Evolutionary conservation across 805 yeast species (phyloP), one percentile per base, ranked within the genome.

Genomic region (Wickerhamomyces sydowiorum): DNA sequence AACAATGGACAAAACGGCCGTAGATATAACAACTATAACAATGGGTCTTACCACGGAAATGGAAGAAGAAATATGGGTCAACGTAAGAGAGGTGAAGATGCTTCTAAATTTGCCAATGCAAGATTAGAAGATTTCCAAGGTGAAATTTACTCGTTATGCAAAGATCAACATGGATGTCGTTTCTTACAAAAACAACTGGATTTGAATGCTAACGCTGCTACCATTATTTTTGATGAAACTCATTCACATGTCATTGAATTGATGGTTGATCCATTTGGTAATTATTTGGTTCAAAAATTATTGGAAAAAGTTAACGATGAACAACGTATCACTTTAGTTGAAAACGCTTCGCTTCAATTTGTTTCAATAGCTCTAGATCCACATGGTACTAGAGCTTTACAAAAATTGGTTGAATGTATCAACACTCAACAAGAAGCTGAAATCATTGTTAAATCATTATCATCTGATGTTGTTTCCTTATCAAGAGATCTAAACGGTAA

Each of bases 211-310:
- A 66, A 71, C 38, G 86, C 85, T 13, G 83, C 90, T 8, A 74
- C 83, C 24, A 67, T 80, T 57, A 86, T 93, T 37, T 90, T 88
- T 64, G 78, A 78, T 43, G 96, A 93, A 60, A 85, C 88, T 35
- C 76, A 79, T 50, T 67, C 75, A 29, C 82, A 86, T 52, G 82
- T 88, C 43, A 82, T 86, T 41, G 96, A 88, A 60, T 70, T 93
- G 48, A 91, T 93, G 98, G 76, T 72, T 43, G 96, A 90, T 62
- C 96, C 98, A 6, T 93, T 93, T 67, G 99, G 99, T n/a, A 93
- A 93, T 61, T 93, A 93, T 56, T 69, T 93, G 56, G 78, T 95
- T 50, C 99, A 93, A 64, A 93, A 91, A 62, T 65, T 93, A 42
- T 71, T 93, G 49, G 97, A 90, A 59, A 76, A 80, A 49, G 83